A percentile compares a stretch with the other conserved stretches of the same genome.
phyloP scores from a whole-genome alignment of 352 stramenopile species.

The Phytophthora boehmeriae region DNA sequence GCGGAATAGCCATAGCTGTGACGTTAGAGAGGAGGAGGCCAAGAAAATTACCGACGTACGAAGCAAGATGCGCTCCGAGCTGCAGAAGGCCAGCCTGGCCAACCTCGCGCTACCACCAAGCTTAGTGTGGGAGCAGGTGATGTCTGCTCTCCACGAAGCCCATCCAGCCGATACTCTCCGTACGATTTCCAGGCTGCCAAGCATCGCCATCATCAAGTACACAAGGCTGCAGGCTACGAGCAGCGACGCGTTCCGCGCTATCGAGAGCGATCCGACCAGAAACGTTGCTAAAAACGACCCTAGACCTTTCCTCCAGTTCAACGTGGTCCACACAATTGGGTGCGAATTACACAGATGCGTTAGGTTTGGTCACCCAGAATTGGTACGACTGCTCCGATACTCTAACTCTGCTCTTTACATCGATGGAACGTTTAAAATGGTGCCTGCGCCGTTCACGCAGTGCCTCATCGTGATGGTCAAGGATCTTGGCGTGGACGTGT shows the following conservation, averaged over 20 bases:
- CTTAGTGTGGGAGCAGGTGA: constrained; percentile 5
- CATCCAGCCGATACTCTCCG: neutral
- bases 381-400: constrained; percentile 12
- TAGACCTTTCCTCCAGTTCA: constrained; percentile 11
- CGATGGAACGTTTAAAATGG: constrained; percentile 12
- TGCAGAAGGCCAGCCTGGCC: constrained; percentile 1
- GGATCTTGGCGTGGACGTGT: neutral
- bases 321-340: constrained; percentile 8
- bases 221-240: constrained; percentile 1
- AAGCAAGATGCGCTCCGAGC: neutral
- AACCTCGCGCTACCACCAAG: constrained; percentile 6
- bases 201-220: constrained; percentile 13
- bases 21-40: neutral
- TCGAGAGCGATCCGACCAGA: constrained; percentile 5
- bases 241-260: constrained; percentile 10
- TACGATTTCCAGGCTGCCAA: neutral
- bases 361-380: constrained; percentile 13
- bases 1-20: too few relatives aligned
- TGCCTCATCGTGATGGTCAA: constrained; percentile 9
- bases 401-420: neutral
- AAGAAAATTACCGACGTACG: constrained; percentile 6
- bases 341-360: constrained; percentile 4
- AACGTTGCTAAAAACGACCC: constrained; percentile 6
- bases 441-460: neutral
- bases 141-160: constrained; percentile 3